Base-by-base conservation (phyloP, 192 early-diverging fungal species). In the Backusella sp. region DNA sequence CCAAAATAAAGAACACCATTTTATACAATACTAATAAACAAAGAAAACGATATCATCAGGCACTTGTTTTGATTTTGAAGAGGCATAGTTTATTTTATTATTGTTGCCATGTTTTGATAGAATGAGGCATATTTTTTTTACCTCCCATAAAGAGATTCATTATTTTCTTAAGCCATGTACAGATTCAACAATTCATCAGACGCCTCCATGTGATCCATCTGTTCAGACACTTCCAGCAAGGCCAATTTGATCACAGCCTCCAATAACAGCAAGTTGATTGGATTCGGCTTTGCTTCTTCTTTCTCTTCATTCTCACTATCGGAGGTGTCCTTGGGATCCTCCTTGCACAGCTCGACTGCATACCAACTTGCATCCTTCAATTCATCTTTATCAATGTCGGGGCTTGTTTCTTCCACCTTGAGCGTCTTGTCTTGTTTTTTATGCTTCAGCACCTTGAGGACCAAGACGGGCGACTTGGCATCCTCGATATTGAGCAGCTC, bases 401-500 rank as follows among this genome's bases (percentile, higher is more conserved):
- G 82, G 1, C 68, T 70, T 17, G 79, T 46, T 28, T 73, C 62
- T 35, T 75, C 66, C 15, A 66, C 46, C 32, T 75, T 69, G 1
- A 34, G 19, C 5, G 74, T 73, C 8, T 23, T 15, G 65, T 73
- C 53, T 1, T 75, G 70, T 6, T 32, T 52, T 66, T 70, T 21
- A 12, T 78, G 70, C n/a, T 79, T 83, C 26, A 77, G 74, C 12
- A 94, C 71, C 73, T 93, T 92, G 17, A 95, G 23, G 2, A 95
- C 92, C 30, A 95, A 80, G 7, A 93, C 92, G 0, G 94, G 91
- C 2, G 85, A 76, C 28, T 74, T 87, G 1, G 89, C 84, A 26
- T 94, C 92, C 65, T 94, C 92, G 70, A 94, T 94, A 73, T 94
- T 92, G 3, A 95, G 79, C 62, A 95, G 78, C 34, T 85, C 83